Conservation (phyloP, 306 rosid species). For the Ziziphus jujuba region DNA sequence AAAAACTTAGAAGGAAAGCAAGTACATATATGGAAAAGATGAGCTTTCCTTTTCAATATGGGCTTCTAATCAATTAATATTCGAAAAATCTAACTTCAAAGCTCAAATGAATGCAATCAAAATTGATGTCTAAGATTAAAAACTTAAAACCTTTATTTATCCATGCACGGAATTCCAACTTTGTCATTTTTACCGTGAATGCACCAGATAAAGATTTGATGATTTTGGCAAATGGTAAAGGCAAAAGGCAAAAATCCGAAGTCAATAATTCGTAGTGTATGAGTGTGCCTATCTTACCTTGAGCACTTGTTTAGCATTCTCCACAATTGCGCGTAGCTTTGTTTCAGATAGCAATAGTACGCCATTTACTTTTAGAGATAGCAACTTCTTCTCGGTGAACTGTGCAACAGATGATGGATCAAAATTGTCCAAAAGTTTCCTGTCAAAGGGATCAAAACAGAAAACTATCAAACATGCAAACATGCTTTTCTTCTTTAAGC, state of each 20-base stretch:
- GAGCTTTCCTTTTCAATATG: slow-evolving; percentile 7
- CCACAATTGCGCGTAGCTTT: slow-evolving; percentile 84
- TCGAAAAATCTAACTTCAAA: background rate
- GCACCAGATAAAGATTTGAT: background rate
- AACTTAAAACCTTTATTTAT: background rate
- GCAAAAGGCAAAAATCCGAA: too few species aligned
- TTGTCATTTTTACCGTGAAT: too few species aligned
- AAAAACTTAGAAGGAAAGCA: background rate
- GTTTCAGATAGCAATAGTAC: slow-evolving; percentile 67
- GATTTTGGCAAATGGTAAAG: background rate
- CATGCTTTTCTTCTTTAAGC: background rate
- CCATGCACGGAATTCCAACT: too few species aligned
- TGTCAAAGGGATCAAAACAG: slow-evolving; percentile 26
- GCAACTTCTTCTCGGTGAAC: slow-evolving; percentile 65
- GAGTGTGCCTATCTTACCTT: slow-evolving; percentile 50
- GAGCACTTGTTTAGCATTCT: slow-evolving; percentile 73
- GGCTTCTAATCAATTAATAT: too few species aligned
- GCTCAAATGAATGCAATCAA: background rate
- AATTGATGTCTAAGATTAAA: background rate
- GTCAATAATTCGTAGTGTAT: too few species aligned
- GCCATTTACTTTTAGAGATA: slow-evolving; percentile 61
- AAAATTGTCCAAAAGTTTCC: slow-evolving; percentile 71
- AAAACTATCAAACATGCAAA: slow-evolving; percentile 17
- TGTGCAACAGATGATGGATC: slow-evolving; percentile 68
- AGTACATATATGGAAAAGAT: background rate